Evolutionary conservation across 108 stramenopile genomes (phyloP).

Genomic region (Aurantiochytrium sp.): DNA sequence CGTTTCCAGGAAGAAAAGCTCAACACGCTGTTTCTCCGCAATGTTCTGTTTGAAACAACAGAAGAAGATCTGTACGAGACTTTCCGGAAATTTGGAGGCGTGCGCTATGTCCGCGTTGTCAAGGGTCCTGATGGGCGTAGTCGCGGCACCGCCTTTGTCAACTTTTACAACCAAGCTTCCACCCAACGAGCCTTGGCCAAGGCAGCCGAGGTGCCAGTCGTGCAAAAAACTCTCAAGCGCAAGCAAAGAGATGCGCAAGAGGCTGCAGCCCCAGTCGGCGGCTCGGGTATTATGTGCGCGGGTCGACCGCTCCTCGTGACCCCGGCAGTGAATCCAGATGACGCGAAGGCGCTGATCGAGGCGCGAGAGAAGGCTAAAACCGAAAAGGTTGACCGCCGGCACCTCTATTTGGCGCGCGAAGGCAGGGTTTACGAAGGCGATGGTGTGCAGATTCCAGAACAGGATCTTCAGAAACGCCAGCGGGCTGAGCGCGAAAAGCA

Average conservation of each 20-base stretch:
- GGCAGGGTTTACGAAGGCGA: conserved; percentile 31
- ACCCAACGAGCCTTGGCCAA: background rate
- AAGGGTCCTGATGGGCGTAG: conserved; percentile 68
- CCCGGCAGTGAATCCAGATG: conserved; percentile 19
- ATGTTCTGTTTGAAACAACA: conserved; percentile 87
- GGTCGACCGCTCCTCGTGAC: conserved; percentile 34
- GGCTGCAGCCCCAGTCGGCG: conserved; percentile 65
- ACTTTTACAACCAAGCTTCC: conserved; percentile 45
- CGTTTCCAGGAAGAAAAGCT: conserved; percentile 36
- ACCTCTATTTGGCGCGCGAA: conserved; percentile 84
- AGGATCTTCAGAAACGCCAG: conserved; percentile 79
- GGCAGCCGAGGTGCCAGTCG: background rate
- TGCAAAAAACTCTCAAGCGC: conserved; percentile 51
- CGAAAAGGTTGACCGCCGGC: conserved; percentile 69
- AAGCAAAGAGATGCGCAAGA: conserved; percentile 48
- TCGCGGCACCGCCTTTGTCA: conserved; percentile 81
- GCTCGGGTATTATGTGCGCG: conserved; percentile 64
- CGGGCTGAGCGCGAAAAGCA: conserved; percentile 77
- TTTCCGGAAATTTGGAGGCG: conserved; percentile 68
- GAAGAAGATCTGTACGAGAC: conserved; percentile 69
- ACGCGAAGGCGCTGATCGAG: background rate
- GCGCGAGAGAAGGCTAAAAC: conserved; percentile 50
- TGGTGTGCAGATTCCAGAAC: conserved; percentile 68
- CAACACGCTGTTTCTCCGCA: conserved; percentile 79
- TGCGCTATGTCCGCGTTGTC: conserved; percentile 74